phyloP scores from a whole-genome alignment of 352 stramenopile genomes.

The Saprolegnia parasitica region DNA sequence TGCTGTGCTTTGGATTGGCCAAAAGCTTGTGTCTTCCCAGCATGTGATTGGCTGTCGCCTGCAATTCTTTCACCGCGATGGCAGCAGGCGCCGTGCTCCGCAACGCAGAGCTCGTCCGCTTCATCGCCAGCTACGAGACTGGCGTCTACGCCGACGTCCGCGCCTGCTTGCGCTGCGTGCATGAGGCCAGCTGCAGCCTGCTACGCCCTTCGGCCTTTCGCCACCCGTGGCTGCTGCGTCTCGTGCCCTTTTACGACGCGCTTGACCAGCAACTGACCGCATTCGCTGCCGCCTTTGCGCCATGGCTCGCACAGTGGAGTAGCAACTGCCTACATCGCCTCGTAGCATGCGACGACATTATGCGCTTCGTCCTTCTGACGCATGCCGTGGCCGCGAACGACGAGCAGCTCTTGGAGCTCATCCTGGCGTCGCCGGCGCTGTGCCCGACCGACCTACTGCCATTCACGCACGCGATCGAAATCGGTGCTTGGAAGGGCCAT shows the following conservation, averaged over 20 bases:
- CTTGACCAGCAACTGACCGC: conserved; percentile 2
- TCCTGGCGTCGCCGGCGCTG: neutral
- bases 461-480: neutral
- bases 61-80: no score
- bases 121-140: neutral
- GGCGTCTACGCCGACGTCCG: conserved; percentile 4
- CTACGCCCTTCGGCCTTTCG: neutral
- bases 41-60: no score
- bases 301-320: neutral
- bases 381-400: neutral
- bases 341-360: neutral
- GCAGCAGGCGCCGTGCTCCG: neutral
- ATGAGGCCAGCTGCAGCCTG: neutral
- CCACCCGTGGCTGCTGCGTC: neutral
- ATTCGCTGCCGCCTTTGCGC: neutral
- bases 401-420: neutral
- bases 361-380: conserved; percentile 3
- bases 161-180: conserved; percentile 1
- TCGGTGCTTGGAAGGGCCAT: neutral
- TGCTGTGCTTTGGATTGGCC: no score
- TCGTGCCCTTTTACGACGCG: conserved; percentile 1
- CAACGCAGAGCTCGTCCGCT: neutral
- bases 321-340: neutral
- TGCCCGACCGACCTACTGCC: neutral
- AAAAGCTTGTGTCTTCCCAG: no score